phyloP scores from a whole-genome alignment of 257 asterid species.

The Salvia hispanica region DNA sequence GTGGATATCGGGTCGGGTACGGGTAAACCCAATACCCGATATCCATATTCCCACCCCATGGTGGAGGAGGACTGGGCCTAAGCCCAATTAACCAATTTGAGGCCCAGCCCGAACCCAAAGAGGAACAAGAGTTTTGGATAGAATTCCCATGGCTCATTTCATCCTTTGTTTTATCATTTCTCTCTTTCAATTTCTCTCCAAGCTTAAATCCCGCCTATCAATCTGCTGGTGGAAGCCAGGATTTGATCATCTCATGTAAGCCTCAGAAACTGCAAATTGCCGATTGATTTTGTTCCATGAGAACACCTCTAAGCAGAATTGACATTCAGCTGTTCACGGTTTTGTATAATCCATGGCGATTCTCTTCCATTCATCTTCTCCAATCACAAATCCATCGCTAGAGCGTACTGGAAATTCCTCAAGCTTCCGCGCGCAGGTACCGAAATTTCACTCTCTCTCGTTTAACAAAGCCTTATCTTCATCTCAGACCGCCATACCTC shows the following conservation, averaged over 20 bases:
- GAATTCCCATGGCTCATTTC: too few species aligned
- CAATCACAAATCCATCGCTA: slow-evolving; percentile 52
- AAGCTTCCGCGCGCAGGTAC: slow-evolving; percentile 42
- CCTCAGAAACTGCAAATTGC: not conserved
- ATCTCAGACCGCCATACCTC: slow-evolving; percentile 42
- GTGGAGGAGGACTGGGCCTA: not conserved
- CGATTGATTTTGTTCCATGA: not conserved
- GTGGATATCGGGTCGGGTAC: too few species aligned
- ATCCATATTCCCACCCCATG: too few species aligned
- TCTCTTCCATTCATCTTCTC: slow-evolving; percentile 59
- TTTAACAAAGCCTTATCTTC: slow-evolving; percentile 47
- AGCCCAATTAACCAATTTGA: not conserved
- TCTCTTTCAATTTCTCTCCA: not conserved
- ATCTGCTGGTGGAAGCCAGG: not conserved
- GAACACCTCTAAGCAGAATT: not conserved
- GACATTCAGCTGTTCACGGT: not conserved
- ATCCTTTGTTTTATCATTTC: not conserved
- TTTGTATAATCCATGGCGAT: slow-evolving; percentile 50
- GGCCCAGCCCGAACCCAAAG: not conserved
- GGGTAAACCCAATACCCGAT: too few species aligned
- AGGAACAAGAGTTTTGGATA: not conserved
- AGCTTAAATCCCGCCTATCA: not conserved
- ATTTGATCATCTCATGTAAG: not conserved
- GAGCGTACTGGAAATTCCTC: slow-evolving; percentile 39
- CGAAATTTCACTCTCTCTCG: slow-evolving; percentile 49